Conservation (phyloP, 2,329 filamentous ascomycete species). For the Lachnellula hyalina region DNA sequence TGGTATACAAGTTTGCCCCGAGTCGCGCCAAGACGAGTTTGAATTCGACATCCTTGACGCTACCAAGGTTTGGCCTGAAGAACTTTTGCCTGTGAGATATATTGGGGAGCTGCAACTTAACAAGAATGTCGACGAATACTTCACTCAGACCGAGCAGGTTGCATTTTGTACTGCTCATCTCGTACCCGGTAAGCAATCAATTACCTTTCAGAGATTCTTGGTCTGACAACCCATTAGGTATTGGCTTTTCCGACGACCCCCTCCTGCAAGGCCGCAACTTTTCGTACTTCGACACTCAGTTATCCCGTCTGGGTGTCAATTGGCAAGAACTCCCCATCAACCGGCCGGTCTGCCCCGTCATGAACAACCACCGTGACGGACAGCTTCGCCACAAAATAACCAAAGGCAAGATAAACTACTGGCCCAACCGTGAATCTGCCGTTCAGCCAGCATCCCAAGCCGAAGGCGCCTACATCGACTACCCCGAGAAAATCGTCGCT, state of each 20-base stretch:
- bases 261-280: conserved; percentile 69
- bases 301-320: conserved; percentile 66
- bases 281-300: conserved; percentile 62
- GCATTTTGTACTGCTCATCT: conserved; percentile 79
- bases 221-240: conserved; percentile 39
- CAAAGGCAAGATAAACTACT: conserved; percentile 71
- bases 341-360: conserved; percentile 65
- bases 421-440: conserved; percentile 65
- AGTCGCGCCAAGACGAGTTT: conserved; percentile 67
- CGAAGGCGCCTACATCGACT: conserved; percentile 66
- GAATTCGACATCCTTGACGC: conserved; percentile 83
- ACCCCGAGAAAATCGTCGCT: conserved; percentile 58
- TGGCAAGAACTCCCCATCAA: conserved; percentile 77
- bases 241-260: conserved; percentile 72
- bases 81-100: conserved; percentile 67
- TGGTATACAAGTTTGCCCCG: conserved; percentile 72
- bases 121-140: conserved; percentile 74
- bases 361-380: conserved; percentile 74
- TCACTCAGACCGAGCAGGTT: conserved; percentile 75
- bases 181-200: conserved; percentile 60
- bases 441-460: conserved; percentile 55
- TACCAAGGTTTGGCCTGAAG: conserved; percentile 82
- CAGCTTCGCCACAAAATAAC: conserved; percentile 67
- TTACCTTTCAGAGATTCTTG: conserved; percentile 41
- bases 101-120: conserved; percentile 78